Evolutionary conservation across 108 stramenopile species (phyloP).

Genomic region (Hondaea fermentalgiana): DNA sequence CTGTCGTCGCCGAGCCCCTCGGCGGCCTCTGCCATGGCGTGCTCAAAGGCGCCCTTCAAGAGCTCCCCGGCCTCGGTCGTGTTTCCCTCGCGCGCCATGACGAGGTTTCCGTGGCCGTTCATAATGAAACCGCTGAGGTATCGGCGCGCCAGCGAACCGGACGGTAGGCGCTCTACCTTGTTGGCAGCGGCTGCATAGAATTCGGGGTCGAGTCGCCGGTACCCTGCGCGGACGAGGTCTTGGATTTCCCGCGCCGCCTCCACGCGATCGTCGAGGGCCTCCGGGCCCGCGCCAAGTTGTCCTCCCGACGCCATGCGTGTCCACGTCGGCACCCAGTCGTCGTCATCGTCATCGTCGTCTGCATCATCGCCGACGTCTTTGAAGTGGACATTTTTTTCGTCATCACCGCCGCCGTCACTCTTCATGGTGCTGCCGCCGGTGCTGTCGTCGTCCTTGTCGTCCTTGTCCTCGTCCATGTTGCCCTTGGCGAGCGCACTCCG

Average conservation of each 20-base stretch:
- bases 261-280: background rate
- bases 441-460: too few species aligned
- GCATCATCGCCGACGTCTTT: too few species aligned
- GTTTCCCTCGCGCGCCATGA: background rate
- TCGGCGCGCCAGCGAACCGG: background rate
- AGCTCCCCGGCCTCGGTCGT: background rate
- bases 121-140: background rate
- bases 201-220: background rate
- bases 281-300: too few species aligned
- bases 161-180: background rate
- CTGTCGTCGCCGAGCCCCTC: constrained; percentile 3
- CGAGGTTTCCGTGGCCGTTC: background rate
- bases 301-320: too few species aligned
- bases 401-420: too few species aligned
- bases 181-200: background rate
- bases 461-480: too few species aligned
- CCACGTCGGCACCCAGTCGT: too few species aligned
- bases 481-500: too few species aligned
- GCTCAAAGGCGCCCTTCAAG: constrained; percentile 1
- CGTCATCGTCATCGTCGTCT: too few species aligned
- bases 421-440: too few species aligned
- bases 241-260: background rate
- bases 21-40: background rate
- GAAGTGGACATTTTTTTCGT: too few species aligned
- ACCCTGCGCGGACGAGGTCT: background rate